A percentile compares a stretch with the other conserved stretches of the same genome.
Conservation (phyloP, 371 early-diverging fungal species). For the Mucor ambiguus region DNA sequence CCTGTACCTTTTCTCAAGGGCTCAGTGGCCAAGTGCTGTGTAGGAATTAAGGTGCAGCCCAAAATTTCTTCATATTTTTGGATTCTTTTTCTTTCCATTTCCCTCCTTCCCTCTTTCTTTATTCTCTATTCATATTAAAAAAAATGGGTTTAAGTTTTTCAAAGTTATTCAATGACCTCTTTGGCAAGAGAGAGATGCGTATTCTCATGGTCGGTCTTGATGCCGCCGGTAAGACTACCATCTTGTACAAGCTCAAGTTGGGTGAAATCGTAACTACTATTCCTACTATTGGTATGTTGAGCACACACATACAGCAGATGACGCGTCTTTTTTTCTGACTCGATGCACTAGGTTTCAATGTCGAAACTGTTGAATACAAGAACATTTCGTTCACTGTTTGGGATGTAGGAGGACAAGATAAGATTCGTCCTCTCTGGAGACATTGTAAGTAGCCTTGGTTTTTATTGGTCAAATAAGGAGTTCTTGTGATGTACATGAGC, state of each 20-base stretch:
- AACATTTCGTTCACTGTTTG: conserved; percentile 97
- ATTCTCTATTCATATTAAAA: background rate
- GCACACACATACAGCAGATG: background rate
- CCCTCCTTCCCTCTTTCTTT: conserved; percentile 12
- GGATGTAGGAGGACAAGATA: conserved; percentile 90
- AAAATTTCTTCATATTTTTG: conserved; percentile 2
- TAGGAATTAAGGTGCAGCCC: background rate
- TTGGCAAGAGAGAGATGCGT: conserved; percentile 91
- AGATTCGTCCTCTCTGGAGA: conserved; percentile 60
- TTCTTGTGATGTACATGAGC: no score
- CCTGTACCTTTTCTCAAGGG: conserved; percentile 10
- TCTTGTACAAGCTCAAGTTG: conserved; percentile 84
- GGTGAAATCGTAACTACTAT: conserved; percentile 98
- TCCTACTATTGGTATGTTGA: conserved; percentile 74
- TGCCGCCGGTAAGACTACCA: conserved; percentile 99
- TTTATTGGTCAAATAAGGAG: no score
- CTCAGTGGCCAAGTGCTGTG: background rate
- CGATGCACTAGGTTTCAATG: conserved; percentile 75
- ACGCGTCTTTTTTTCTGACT: conserved; percentile 9
- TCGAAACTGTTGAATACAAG: conserved; percentile 95
- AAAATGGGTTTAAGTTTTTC: conserved; percentile 56
- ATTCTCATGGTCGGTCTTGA: conserved; percentile 97
- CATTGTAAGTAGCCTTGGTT: conserved; percentile 40
- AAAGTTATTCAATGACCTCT: conserved; percentile 47
- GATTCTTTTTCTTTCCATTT: conserved; percentile 17